Evolutionary conservation across 2,329 filamentous ascomycete species (phyloP).

Genomic region (Hymenoscyphus salicellus): DNA sequence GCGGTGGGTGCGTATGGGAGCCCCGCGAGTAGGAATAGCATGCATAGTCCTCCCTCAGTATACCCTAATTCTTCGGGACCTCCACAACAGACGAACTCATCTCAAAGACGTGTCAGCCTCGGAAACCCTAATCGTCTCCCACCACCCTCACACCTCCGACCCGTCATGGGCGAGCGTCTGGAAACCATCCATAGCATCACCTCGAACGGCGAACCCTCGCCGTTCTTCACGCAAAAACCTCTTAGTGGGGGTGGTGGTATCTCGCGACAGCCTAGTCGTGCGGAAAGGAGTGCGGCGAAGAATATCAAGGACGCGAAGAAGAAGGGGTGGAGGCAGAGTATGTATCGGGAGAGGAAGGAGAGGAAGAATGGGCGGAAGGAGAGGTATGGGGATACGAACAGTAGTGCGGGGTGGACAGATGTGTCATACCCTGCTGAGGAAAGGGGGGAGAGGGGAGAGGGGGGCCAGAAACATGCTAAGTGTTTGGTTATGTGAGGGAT

Average conservation of each 20-base stretch:
- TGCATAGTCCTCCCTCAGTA: slow-evolving; percentile 9
- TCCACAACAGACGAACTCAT: slow-evolving; percentile 17
- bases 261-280: slow-evolving; percentile 47
- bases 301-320: slow-evolving; percentile 61
- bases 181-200: slow-evolving; percentile 52
- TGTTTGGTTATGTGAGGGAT: slow-evolving; percentile 51
- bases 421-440: slow-evolving; percentile 29
- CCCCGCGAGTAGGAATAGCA: slow-evolving; percentile 2
- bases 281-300: slow-evolving; percentile 58
- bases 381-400: slow-evolving; percentile 43
- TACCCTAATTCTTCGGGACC: slow-evolving; percentile 15
- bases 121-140: slow-evolving; percentile 38
- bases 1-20: slow-evolving; percentile 15
- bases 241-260: slow-evolving; percentile 21
- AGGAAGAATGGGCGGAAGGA: slow-evolving; percentile 43
- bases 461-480: slow-evolving; percentile 39
- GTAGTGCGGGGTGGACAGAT: slow-evolving; percentile 54
- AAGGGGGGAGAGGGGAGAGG: slow-evolving; percentile 22
- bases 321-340: slow-evolving; percentile 49
- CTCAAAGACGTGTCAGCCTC: slow-evolving; percentile 20
- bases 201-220: slow-evolving; percentile 27
- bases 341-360: slow-evolving; percentile 21
- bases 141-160: slow-evolving; percentile 43
- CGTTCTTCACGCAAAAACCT: slow-evolving; percentile 16
- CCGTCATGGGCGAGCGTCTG: slow-evolving; percentile 48